Evolutionary conservation across 2,329 filamentous ascomycete species (phyloP).

Genomic region (Fusarium sp.): DNA sequence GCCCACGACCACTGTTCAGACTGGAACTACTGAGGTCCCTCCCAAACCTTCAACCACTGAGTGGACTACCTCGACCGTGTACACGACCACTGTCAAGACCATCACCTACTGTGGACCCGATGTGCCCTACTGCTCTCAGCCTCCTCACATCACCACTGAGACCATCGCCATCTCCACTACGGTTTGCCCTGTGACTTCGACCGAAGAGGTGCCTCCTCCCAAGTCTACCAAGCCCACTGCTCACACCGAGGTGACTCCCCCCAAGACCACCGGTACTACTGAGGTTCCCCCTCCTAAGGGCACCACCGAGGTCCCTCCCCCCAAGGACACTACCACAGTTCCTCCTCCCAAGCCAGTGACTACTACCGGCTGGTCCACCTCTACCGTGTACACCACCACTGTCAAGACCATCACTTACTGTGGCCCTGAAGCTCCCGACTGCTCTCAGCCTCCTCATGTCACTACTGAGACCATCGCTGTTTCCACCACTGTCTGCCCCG

Average conservation of each 20-base stretch:
- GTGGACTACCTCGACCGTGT: constrained; percentile 15
- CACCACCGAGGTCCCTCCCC: constrained; percentile 17
- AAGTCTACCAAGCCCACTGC: constrained; percentile 16
- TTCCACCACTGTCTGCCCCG: constrained; percentile 30
- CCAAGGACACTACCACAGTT: background rate
- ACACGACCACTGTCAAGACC: constrained; percentile 11
- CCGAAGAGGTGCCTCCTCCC: background rate
- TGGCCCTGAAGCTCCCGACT: constrained; percentile 18
- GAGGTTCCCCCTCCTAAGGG: background rate
- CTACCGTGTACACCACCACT: constrained; percentile 35
- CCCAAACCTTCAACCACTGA: background rate
- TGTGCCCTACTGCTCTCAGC: constrained; percentile 1
- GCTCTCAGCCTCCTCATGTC: constrained; percentile 19
- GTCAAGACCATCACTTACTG: constrained; percentile 30
- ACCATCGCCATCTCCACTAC: constrained; percentile 15
- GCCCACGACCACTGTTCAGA: constrained; percentile 6
- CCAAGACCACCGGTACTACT: constrained; percentile 17
- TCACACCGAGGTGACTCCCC: constrained; percentile 22
- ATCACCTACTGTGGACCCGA: constrained; percentile 12
- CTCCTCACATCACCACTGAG: constrained; percentile 14
- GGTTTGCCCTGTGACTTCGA: constrained; percentile 16
- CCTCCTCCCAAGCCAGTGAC: background rate
- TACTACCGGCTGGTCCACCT: constrained; percentile 12
- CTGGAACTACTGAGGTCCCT: background rate
- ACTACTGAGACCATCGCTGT: constrained; percentile 28